Base-by-base conservation (phyloP, 768 basidiomycete genomes). In the Rhizopogon salebrosus region DNA sequence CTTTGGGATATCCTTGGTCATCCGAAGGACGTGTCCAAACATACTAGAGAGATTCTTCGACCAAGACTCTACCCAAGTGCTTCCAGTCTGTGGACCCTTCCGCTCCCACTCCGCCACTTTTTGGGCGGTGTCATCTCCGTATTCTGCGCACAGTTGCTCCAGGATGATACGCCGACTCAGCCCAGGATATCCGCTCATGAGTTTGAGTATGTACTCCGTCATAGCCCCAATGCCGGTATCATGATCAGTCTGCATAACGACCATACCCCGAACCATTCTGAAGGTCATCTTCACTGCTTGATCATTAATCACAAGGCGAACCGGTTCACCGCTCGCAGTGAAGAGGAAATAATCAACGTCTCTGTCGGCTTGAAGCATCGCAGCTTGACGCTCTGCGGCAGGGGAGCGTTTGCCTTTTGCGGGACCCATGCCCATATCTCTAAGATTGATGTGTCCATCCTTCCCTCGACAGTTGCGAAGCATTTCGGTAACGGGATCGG, bases 281-380 rank as follows among this genome's bases (percentile, higher is more conserved):
- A 62, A 62, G 10, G 35, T 4, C 41, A 57, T 41, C 31, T 60
- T 57, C n/a, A 36, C 49, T 29, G 1, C 42, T 41, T 6, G 23
- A 43, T 60, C 57, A 23, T 43, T 13, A 14, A 61, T 37, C 22
- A 40, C 37, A 37, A 63, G 54, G 41, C 54, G 56, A 41, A 61
- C 31, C 11, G 31, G 62, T 39, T 41, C 55, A 14, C 52, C 50
- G 13, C 20, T 40, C 2, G 53, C 51, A 34, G 57, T 59, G 46
- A 61, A 63, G 13, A 63, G 48, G 43, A 59, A 61, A 34, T 63
- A 61, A 23, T 61, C 58, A 11, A 38, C 58, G 13, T 53, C 41
- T 48, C 53, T 58, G 49, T 63, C 54, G 4, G 48, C 53, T 14
- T 48, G 55, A 38, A 63, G 39, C 41, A 59, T 61, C 16, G 52